Base-by-base conservation (phyloP, 2,329 filamentous ascomycete genomes). In the Colletotrichum theobromicola region DNA sequence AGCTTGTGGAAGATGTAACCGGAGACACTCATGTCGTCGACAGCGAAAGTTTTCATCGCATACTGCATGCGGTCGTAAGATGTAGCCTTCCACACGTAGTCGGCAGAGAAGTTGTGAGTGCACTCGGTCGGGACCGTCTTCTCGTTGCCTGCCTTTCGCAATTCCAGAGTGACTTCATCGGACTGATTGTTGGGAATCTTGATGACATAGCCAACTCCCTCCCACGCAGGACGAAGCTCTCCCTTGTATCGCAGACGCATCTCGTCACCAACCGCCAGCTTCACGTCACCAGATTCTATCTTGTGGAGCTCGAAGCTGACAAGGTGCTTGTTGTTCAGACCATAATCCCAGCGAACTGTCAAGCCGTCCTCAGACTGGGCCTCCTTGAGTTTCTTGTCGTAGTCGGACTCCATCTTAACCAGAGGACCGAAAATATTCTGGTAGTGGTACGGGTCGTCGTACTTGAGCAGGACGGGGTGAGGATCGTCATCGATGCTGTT, bases 131-230 rank as follows among this genome's bases (percentile, higher is more conserved):
- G 97, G 2, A 98, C 95, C 32, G 94, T 95, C 85, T 98, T 98
- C 86, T 98, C 96, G 82, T 98, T 98, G 76, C 95, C 96, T 76
- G 97, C 96, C 80, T 97, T 95, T 78, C 97, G 94, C 81, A 99
- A 87, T 83, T 99, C 97, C 77, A 99, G 94, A 12, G 94, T 97
- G 67, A 99, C 97, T 83, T 99, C 96, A 80, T 99, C 97, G 16
- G 96, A 98, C 86, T 98, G 95, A 85, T 98, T 98, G 89, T 99
- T 98, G 26, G 97, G 97, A 75, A 99, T 98, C 87, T 99, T 99
- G 87, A 98, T 96, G 75, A 99, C 97, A 84, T 99, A 99, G 77
- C 97, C 97, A 37, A 99, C 97, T 46, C 97, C 97, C 83, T 99
- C 97, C 97, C 97, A 99, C 74, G 95, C 92, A 16, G 94, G 91